Evolutionary conservation across 148 eudicot genomes (phyloP).

Genomic region (Chenopodium album): DNA sequence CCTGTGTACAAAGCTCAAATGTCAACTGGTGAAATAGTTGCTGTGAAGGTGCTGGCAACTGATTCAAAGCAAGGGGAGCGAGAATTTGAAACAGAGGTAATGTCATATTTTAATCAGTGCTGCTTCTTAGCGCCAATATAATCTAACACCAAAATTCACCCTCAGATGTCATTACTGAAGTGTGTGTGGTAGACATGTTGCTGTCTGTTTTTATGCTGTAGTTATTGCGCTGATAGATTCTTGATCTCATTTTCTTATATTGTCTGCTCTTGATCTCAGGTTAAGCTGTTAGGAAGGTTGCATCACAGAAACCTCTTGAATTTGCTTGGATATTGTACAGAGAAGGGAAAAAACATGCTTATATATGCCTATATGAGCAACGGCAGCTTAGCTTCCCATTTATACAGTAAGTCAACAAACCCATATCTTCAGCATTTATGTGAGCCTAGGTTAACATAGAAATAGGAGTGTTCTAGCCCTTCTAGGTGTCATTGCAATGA

Average conservation of each 20-base stretch:
- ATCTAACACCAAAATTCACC: background rate
- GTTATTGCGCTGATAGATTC: background rate
- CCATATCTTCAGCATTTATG: background rate
- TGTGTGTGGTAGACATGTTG: background rate
- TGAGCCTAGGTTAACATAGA: background rate
- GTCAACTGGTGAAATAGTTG: slow-evolving; percentile 86
- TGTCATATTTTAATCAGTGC: background rate
- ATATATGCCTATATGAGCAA: slow-evolving; percentile 87
- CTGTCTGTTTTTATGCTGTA: background rate
- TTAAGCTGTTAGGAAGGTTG: slow-evolving; percentile 82
- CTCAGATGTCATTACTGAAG: background rate
- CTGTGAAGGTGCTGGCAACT: slow-evolving; percentile 88
- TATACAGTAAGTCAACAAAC: slow-evolving; percentile 59
- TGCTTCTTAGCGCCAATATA: background rate
- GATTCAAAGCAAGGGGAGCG: slow-evolving; percentile 92
- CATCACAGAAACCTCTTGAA: slow-evolving; percentile 97
- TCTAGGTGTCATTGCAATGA: background rate
- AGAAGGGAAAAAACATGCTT: slow-evolving; percentile 87
- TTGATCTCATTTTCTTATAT: background rate
- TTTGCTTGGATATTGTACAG: slow-evolving; percentile 95
- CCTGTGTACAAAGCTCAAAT: slow-evolving; percentile 94
- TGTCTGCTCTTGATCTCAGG: slow-evolving; percentile 46
- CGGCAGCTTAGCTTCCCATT: slow-evolving; percentile 88
- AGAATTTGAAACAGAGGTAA: slow-evolving; percentile 95
- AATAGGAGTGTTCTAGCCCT: no score